phyloP scores from a whole-genome alignment of 176 grass and related monocot species.

The Aegilops speltoides region DNA sequence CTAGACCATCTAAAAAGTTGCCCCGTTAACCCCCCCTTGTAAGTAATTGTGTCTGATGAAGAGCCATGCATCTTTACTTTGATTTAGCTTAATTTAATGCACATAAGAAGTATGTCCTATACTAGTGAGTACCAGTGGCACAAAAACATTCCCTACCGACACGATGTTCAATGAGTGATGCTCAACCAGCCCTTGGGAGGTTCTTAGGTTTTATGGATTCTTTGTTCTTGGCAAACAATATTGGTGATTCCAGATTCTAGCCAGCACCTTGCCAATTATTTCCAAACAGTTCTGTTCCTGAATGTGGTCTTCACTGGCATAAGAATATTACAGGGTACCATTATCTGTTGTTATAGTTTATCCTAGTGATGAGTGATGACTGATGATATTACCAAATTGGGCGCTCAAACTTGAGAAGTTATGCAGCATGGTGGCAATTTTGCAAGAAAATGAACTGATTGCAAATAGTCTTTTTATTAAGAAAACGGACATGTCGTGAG shows the following conservation, averaged over 20 bases:
- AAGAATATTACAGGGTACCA: background rate
- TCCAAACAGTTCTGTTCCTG: background rate
- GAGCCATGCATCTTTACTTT: background rate
- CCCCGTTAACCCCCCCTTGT: too few species aligned
- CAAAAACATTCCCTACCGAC: background rate
- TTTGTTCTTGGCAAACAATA: background rate
- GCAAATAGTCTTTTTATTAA: background rate
- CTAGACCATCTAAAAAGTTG: background rate
- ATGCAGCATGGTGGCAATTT: background rate
- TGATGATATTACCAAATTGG: background rate
- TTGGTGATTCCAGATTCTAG: background rate
- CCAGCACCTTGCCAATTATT: background rate
- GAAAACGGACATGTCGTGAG: background rate
- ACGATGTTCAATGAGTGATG: background rate
- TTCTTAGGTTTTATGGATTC: background rate
- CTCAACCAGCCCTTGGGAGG: background rate
- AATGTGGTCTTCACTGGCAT: conserved; percentile 12
- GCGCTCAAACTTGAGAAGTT: background rate
- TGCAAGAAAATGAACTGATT: background rate
- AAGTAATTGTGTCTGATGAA: background rate
- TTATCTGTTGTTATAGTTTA: background rate
- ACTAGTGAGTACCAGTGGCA: background rate
- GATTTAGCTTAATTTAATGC: background rate
- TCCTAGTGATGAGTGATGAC: conserved; percentile 15
- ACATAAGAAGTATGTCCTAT: background rate